phyloP scores from a whole-genome alignment of 1,284 basidiomycete genomes.

The Fomes fomentarius region DNA sequence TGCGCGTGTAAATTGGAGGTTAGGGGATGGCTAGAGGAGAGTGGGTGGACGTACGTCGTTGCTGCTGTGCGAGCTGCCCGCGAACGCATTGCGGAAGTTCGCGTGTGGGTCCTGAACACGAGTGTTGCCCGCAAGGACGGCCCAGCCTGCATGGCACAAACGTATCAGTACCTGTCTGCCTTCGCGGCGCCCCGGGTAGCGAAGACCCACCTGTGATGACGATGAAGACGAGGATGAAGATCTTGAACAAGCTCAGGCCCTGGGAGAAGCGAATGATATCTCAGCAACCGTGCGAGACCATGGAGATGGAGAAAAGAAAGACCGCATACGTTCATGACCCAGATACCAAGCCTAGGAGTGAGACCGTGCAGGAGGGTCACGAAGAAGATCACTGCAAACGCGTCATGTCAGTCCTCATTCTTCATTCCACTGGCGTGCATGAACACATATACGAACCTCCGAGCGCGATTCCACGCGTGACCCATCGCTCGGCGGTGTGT shows the following conservation, averaged over 20 bases:
- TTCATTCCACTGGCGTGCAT: too few relatives aligned
- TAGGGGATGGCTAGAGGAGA: neutral
- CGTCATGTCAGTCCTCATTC: neutral
- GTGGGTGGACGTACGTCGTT: constrained; percentile 52
- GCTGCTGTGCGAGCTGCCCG: constrained; percentile 62
- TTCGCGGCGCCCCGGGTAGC: too few relatives aligned
- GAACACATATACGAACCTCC: constrained; percentile 40
- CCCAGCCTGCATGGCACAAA: constrained; percentile 44
- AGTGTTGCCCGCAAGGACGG: constrained; percentile 47
- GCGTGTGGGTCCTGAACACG: constrained; percentile 47
- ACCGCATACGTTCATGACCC: constrained; percentile 32
- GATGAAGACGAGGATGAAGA: constrained; percentile 59
- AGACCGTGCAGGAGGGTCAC: constrained; percentile 27
- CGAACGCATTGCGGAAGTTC: constrained; percentile 50
- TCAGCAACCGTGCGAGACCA: too few relatives aligned
- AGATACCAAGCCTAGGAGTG: constrained; percentile 30
- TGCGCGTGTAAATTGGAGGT: constrained; percentile 24
- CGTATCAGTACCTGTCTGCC: neutral
- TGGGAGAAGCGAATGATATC: neutral
- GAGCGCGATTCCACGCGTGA: constrained; percentile 57
- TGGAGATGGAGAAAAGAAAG: neutral
- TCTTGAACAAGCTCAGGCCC: constrained; percentile 62
- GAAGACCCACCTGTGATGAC: constrained; percentile 44
- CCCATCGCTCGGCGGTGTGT: constrained; percentile 47
- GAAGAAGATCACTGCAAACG: constrained; percentile 28